Conservation (phyloP, 2,329 filamentous ascomycete genomes). For the Fusarium citri region DNA sequence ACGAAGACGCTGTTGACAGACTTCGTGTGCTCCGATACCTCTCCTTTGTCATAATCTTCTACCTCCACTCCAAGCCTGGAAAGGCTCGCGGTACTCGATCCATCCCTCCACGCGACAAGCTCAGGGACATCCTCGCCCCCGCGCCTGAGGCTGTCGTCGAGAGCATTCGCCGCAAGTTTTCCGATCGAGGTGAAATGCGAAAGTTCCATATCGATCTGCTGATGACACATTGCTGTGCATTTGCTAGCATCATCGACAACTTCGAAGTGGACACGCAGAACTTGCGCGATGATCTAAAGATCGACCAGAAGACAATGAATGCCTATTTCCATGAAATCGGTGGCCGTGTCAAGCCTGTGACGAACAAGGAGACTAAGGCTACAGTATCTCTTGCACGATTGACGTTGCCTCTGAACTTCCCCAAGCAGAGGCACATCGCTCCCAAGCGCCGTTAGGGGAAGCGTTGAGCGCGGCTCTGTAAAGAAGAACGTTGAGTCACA, state of each 20-base stretch:
- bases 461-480: background rate
- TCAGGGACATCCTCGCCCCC: constrained; percentile 66
- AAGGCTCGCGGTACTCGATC: constrained; percentile 60
- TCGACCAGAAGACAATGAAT: constrained; percentile 77
- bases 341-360: constrained; percentile 70
- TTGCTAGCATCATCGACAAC: constrained; percentile 78
- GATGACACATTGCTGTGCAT: constrained; percentile 77
- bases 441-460: constrained; percentile 42
- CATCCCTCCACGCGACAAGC: constrained; percentile 71
- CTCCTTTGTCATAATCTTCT: constrained; percentile 67
- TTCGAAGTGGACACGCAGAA: constrained; percentile 78
- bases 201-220: constrained; percentile 79
- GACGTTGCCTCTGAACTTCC: constrained; percentile 83
- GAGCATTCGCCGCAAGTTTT: constrained; percentile 76
- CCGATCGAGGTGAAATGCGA: constrained; percentile 70
- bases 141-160: constrained; percentile 73
- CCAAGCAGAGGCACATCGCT: constrained; percentile 64
- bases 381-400: constrained; percentile 73
- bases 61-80: constrained; percentile 59
- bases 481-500: background rate
- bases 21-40: constrained; percentile 71
- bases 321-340: constrained; percentile 83
- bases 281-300: constrained; percentile 76
- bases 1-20: constrained; percentile 63
- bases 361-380: constrained; percentile 71